phyloP scores from a whole-genome alignment of 1,139 yeast genomes.

The Meyerozyma sp. region DNA sequence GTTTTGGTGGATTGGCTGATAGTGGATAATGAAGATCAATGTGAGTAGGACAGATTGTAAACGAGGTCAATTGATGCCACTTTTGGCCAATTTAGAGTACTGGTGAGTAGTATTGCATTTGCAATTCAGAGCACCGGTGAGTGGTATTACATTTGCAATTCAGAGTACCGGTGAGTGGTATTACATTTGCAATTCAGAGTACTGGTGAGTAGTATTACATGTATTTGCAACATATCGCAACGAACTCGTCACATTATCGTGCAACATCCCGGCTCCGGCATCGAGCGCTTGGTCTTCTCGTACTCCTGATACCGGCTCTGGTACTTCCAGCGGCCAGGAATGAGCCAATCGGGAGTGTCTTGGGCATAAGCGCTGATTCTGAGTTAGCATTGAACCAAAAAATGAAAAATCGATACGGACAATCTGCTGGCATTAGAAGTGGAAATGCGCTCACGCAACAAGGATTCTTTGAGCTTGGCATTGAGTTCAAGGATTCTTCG shows the following conservation, averaged over 20 bases:
- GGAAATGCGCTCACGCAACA: constrained; percentile 55
- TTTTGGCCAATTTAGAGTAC: too few relatives aligned
- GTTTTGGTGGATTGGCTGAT: too few relatives aligned
- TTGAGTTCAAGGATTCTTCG: constrained; percentile 62
- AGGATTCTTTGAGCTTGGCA: constrained; percentile 46
- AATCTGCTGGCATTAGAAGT: constrained; percentile 61
- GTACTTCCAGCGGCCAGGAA: constrained; percentile 49
- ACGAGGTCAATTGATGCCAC: too few relatives aligned
- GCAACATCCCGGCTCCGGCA: constrained; percentile 35
- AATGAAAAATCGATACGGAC: constrained; percentile 15
- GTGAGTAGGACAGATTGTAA: too few relatives aligned
- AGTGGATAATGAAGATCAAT: too few relatives aligned
- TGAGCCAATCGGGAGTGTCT: constrained; percentile 46
- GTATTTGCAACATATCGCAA: too few relatives aligned
- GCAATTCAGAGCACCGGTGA: too few relatives aligned
- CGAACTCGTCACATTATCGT: constrained; percentile 24
- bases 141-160: too few relatives aligned
- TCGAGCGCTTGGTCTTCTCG: constrained; percentile 8
- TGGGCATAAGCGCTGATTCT: constrained; percentile 40
- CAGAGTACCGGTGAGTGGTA: too few relatives aligned
- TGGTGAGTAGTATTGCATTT: too few relatives aligned
- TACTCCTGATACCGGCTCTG: constrained; percentile 39
- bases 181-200: too few relatives aligned
- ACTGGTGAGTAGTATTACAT: too few relatives aligned
- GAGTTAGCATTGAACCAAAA: background rate